These are phyloP conservation scores for Gracilaria gracilis DNA, from an alignment of 23 red algal species.

Conservation along the genomic window DNA sequence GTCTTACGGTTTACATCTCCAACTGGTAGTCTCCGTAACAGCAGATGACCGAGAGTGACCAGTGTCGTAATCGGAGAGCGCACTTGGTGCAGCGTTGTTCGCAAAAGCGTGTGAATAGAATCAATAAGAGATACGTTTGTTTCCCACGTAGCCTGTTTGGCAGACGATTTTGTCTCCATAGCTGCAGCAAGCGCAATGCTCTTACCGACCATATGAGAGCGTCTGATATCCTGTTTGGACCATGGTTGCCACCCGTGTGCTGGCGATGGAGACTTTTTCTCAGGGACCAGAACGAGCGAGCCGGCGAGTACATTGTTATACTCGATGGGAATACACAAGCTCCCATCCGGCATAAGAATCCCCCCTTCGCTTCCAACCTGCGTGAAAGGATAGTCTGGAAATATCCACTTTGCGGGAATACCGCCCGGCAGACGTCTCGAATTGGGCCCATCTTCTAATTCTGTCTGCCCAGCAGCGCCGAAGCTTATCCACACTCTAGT, in stretches of 20 bases:
- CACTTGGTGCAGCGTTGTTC: constrained; percentile 82
- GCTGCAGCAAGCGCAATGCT: constrained; percentile 72
- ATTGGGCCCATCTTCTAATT: not conserved
- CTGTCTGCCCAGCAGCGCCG: constrained; percentile 40
- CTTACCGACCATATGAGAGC: constrained; percentile 42
- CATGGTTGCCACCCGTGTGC: constrained; percentile 8
- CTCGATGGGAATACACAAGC: constrained; percentile 76
- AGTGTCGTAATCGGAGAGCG: constrained; percentile 75
- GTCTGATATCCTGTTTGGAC: constrained; percentile 31
- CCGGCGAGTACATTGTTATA: constrained; percentile 73
- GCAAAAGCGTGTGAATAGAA: constrained; percentile 54
- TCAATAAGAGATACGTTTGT: constrained; percentile 9
- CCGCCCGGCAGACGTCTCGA: constrained; percentile 74
- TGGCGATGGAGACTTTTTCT: not conserved
- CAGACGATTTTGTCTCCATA: constrained; percentile 54
- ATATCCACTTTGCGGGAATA: constrained; percentile 71
- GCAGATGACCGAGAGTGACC: constrained; percentile 71
- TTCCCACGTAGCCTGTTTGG: not conserved
- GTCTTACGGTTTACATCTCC: constrained; percentile 71
- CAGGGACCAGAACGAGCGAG: constrained; percentile 57
- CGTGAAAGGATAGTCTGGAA: constrained; percentile 89
- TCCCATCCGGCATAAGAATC: constrained; percentile 73
- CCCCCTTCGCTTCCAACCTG: constrained; percentile 22
- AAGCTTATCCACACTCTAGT: constrained; percentile 62
- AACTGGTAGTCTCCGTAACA: constrained; percentile 74